These are phyloP conservation scores for Crotalaria pallida DNA, from an alignment of 306 rosid genomes.

Conservation along the genomic window DNA sequence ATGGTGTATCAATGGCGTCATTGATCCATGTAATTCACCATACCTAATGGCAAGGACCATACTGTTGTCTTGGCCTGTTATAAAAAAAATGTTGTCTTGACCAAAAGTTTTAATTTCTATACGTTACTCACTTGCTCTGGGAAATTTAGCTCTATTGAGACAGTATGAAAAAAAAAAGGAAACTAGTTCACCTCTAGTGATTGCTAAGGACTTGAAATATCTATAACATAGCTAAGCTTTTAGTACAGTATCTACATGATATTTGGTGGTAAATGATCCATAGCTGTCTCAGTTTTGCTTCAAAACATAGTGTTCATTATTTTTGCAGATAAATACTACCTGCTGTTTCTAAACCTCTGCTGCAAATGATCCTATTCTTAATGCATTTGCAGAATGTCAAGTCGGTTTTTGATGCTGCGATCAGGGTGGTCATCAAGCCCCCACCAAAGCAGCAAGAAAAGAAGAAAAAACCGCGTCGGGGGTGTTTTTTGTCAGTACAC, in stretches of 20 bases:
- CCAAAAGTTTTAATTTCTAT: not conserved
- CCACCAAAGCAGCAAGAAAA: conserved; percentile 82
- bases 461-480: conserved; percentile 57
- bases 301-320: not conserved
- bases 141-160: not conserved
- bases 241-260: not conserved
- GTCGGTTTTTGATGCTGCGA: conserved; percentile 85
- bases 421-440: conserved; percentile 85
- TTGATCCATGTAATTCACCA: not conserved
- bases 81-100: not conserved
- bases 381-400: conserved; percentile 76
- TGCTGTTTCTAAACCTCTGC: not conserved
- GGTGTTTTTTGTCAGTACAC: conserved; percentile 73
- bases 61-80: not conserved
- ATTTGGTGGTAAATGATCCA: not conserved
- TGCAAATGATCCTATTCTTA: not conserved
- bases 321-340: not conserved
- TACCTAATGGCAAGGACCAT: not conserved
- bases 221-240: not conserved
- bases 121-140: not conserved
- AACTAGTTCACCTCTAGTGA: not conserved
- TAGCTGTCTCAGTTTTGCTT: not conserved
- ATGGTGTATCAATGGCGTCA: not conserved
- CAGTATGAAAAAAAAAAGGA: not conserved
- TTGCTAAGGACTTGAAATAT: not conserved